phyloP scores from a whole-genome alignment of 2,329 filamentous ascomycete genomes.

The Neocucurbitaria cava region DNA sequence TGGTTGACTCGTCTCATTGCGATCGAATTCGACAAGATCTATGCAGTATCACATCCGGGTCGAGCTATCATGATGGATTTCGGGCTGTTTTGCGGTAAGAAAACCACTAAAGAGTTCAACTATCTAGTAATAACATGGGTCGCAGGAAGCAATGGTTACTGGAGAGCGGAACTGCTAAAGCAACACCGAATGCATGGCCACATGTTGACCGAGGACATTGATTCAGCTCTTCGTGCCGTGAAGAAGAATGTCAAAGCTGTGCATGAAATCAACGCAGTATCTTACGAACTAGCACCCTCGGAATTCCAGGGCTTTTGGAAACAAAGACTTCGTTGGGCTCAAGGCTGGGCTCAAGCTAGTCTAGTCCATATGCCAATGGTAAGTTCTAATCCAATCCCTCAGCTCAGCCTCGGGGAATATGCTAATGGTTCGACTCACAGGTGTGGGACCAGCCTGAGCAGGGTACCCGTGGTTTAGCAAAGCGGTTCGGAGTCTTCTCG shows the following conservation, averaged over 20 bases:
- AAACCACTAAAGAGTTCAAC: neutral
- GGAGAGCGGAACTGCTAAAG: slow-evolving; percentile 49
- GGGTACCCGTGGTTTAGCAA: slow-evolving; percentile 36
- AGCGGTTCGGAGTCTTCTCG: slow-evolving; percentile 51
- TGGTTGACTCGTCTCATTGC: slow-evolving; percentile 53
- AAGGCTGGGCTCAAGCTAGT: slow-evolving; percentile 56
- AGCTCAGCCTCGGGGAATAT: too few relatives aligned
- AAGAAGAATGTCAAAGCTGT: slow-evolving; percentile 49
- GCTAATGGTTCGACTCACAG: too few relatives aligned
- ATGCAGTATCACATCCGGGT: slow-evolving; percentile 56
- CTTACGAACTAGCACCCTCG: slow-evolving; percentile 55
- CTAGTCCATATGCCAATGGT: slow-evolving; percentile 47
- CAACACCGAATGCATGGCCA: slow-evolving; percentile 54
- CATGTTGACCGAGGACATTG: slow-evolving; percentile 58
- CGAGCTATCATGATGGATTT: slow-evolving; percentile 53
- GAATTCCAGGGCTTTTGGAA: slow-evolving; percentile 54
- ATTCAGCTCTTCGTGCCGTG: slow-evolving; percentile 53
- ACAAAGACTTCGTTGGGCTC: slow-evolving; percentile 55
- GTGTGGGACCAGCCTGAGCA: slow-evolving; percentile 43
- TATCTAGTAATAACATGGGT: neutral
- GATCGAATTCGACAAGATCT: slow-evolving; percentile 58
- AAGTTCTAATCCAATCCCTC: too few relatives aligned
- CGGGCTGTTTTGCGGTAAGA: slow-evolving; percentile 51
- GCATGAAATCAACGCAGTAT: slow-evolving; percentile 55
- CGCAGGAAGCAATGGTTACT: slow-evolving; percentile 53